Percentiles rank a stretch among this genome's conserved stretches.
Evolutionary conservation across 345 rosid species (phyloP).

Genomic region (Lumnitzera racemosa): DNA sequence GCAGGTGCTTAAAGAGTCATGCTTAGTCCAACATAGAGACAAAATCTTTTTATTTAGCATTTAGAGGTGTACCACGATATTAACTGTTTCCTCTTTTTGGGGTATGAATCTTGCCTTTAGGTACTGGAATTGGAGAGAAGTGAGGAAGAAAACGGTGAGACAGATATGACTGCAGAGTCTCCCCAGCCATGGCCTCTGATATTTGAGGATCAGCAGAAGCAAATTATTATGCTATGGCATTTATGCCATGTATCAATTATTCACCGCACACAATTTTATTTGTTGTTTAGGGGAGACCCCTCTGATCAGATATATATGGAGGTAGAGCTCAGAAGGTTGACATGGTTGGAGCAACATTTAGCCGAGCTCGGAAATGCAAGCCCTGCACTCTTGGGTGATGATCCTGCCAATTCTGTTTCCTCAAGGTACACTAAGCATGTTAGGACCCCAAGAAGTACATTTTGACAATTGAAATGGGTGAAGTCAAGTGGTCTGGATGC

Average conservation of each 20-base stretch:
- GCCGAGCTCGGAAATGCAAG: slow-evolving; percentile 97
- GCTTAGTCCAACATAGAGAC: too few species aligned
- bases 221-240: slow-evolving; percentile 94
- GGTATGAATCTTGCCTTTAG: slow-evolving; percentile 17
- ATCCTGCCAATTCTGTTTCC: slow-evolving; percentile 82
- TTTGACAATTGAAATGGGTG: too few species aligned
- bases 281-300: slow-evolving; percentile 76
- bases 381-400: slow-evolving; percentile 85
- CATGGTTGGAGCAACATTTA: slow-evolving; percentile 89
- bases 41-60: too few species aligned
- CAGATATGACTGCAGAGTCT: slow-evolving; percentile 31
- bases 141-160: slow-evolving; percentile 34
- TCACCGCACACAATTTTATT: slow-evolving; percentile 82
- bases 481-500: too few species aligned
- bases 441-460: too few species aligned
- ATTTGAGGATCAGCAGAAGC: slow-evolving; percentile 82
- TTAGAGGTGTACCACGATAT: too few species aligned
- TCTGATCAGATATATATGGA: slow-evolving; percentile 87
- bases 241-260: slow-evolving; percentile 87
- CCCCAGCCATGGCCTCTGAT: slow-evolving; percentile 60
- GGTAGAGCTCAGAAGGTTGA: slow-evolving; percentile 76
- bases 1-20: too few species aligned
- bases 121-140: slow-evolving; percentile 78
- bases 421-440: slow-evolving; percentile 40
- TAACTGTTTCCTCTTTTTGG: too few species aligned